phyloP scores from a whole-genome alignment of 371 early-diverging fungal species.

The Mucor mucedo region DNA sequence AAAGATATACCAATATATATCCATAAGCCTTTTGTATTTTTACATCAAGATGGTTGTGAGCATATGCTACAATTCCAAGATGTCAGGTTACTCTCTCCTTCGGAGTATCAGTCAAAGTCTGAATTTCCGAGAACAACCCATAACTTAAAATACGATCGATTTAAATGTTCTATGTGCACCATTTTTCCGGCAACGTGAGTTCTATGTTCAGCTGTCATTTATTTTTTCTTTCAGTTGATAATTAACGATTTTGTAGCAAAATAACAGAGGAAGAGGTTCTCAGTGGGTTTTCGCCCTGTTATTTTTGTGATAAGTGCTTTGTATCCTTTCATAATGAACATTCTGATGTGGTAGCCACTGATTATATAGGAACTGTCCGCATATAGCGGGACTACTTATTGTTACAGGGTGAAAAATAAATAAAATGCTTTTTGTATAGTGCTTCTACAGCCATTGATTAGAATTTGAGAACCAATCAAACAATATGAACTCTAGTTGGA shows the following conservation, averaged over 20 bases:
- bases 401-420: too few relatives aligned
- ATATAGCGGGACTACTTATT: too few relatives aligned
- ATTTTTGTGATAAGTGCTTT: conserved; percentile 80
- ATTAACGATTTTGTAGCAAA: background rate
- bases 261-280: conserved; percentile 74
- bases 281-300: conserved; percentile 75
- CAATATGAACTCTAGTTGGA: too few relatives aligned
- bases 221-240: too few relatives aligned
- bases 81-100: conserved; percentile 44
- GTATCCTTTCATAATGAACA: conserved; percentile 60
- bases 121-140: conserved; percentile 61
- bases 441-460: too few relatives aligned
- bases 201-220: too few relatives aligned
- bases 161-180: conserved; percentile 73
- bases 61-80: conserved; percentile 72
- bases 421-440: too few relatives aligned
- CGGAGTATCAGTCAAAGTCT: conserved; percentile 43
- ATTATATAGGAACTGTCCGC: conserved; percentile 21
- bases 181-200: conserved; percentile 58
- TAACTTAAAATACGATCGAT: conserved; percentile 47
- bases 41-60: conserved; percentile 78
- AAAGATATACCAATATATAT: conserved; percentile 61
- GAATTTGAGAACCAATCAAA: too few relatives aligned
- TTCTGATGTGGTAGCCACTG: background rate
- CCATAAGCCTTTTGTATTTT: conserved; percentile 68